These are phyloP conservation scores for Vaccinium myrtillus DNA, from an alignment of 148 eudicot genomes.

Conservation along the genomic window DNA sequence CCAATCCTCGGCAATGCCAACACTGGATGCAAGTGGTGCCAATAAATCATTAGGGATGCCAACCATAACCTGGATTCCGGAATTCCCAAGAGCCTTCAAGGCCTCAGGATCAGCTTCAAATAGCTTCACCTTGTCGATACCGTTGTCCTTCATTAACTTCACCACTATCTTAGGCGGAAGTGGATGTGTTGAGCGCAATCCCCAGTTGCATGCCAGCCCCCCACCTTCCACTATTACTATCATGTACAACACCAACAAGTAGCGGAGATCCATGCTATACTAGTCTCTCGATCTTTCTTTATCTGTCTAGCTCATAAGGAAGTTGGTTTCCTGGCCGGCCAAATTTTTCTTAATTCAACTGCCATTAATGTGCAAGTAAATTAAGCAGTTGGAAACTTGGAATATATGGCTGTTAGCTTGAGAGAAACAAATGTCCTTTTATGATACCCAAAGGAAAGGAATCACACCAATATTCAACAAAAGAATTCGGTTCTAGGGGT, in stretches of 20 bases:
- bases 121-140: conserved; percentile 84
- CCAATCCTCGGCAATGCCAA: conserved; percentile 75
- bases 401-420: background rate
- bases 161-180: conserved; percentile 75
- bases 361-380: background rate
- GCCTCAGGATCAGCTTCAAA: conserved; percentile 84
- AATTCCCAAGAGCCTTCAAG: conserved; percentile 72
- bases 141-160: conserved; percentile 73
- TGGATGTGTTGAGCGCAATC: conserved; percentile 63
- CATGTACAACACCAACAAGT: conserved; percentile 11
- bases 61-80: conserved; percentile 93
- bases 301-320: background rate
- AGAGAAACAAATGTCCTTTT: conserved; percentile 20
- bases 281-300: background rate
- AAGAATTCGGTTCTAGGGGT: conserved; percentile 34
- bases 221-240: conserved; percentile 33
- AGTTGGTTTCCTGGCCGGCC: background rate
- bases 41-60: conserved; percentile 90
- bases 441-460: conserved; percentile 35
- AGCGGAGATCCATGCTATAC: conserved; percentile 8
- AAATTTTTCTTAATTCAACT: conserved; percentile 3
- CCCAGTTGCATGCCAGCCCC: conserved; percentile 84
- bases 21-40: conserved; percentile 61
- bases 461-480: conserved; percentile 34
- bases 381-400: background rate